phyloP scores from a whole-genome alignment of 2,329 filamentous ascomycete genomes.

The Chaetomiaceae sp. region DNA sequence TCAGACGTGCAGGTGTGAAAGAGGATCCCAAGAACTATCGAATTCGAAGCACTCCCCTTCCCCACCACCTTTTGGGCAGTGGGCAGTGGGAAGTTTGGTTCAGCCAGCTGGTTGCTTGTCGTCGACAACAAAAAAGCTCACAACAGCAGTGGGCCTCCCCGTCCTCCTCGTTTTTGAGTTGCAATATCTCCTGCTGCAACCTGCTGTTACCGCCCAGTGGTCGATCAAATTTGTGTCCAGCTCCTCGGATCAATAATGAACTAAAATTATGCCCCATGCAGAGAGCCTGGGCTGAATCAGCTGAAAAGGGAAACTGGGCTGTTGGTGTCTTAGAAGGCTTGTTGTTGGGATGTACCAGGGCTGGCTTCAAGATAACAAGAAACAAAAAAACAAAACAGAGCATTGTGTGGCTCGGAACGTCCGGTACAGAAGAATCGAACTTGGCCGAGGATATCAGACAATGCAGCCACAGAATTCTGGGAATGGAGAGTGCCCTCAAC shows the following conservation, averaged over 20 bases:
- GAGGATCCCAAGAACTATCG: constrained; percentile 24
- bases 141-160: constrained; percentile 10
- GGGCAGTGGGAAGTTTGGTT: neutral
- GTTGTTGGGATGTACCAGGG: neutral
- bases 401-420: no score
- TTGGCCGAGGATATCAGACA: neutral
- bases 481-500: neutral
- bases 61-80: constrained; percentile 4
- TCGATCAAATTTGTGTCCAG: constrained; percentile 24
- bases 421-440: no score
- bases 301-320: no score
- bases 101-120: neutral
- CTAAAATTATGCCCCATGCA: constrained; percentile 9
- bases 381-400: no score
- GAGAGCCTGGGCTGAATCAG: neutral
- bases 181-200: constrained; percentile 14
- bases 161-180: constrained; percentile 17
- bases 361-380: no score
- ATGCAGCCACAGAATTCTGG: neutral
- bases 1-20: constrained; percentile 25
- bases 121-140: neutral
- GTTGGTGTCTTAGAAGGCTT: no score
- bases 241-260: constrained; percentile 27
- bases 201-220: constrained; percentile 18
- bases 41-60: constrained; percentile 17